phyloP scores from a whole-genome alignment of 148 eudicot genomes.

The Silene uniflora region DNA sequence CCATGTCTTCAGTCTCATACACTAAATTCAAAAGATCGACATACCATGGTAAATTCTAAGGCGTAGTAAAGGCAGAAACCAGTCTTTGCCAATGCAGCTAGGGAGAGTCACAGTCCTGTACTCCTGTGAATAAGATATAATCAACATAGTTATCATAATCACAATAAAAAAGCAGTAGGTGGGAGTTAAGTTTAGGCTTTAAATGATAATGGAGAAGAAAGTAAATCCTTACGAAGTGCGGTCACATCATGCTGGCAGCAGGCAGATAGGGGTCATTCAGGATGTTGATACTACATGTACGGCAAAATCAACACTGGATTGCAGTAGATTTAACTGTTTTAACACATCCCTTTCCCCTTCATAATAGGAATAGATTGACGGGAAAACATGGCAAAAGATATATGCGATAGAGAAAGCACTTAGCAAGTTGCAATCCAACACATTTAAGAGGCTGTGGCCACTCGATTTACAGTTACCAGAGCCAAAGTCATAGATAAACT shows the following conservation, averaged over 20 bases:
- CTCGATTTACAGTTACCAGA: too few relatives aligned
- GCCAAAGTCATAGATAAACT: too few relatives aligned
- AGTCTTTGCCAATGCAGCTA: background rate
- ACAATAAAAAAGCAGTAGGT: background rate
- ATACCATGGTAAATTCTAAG: background rate
- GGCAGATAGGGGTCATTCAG: constrained; percentile 17
- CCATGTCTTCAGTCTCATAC: background rate
- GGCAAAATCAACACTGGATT: background rate
- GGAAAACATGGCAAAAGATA: background rate
- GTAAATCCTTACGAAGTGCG: background rate
- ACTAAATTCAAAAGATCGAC: too few relatives aligned
- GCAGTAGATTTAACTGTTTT: background rate
- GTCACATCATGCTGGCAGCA: constrained; percentile 19
- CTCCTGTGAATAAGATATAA: background rate
- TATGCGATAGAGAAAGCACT: constrained; percentile 12
- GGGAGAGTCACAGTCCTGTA: constrained; percentile 6
- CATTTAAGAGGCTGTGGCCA: constrained; percentile 1
- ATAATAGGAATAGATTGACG: constrained; percentile 1
- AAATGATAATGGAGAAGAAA: background rate
- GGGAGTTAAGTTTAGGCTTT: background rate
- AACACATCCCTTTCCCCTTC: constrained; percentile 12
- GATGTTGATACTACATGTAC: constrained; percentile 14
- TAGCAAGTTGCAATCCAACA: constrained; percentile 5
- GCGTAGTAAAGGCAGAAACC: background rate
- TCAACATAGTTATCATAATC: background rate